Base-by-base conservation (phyloP, 2,329 filamentous ascomycete species). In the Xylariaceae sp. region DNA sequence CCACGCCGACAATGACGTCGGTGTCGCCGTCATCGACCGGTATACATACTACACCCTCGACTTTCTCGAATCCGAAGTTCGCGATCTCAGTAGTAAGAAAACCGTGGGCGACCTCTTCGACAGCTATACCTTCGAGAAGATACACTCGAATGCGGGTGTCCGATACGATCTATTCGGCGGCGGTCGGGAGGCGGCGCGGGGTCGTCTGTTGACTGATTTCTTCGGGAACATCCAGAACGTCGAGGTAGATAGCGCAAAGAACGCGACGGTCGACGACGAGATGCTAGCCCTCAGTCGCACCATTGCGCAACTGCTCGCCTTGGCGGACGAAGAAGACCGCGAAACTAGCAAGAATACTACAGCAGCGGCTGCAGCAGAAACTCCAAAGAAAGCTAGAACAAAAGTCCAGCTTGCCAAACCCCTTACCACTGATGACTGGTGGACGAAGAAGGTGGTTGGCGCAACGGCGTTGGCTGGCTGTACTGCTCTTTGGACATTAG, bases 1-100 rank as follows among this genome's bases (percentile, higher is more conserved):
- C 74, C 94, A 99, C 71, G 94, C 94, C 53, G 94, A 99, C 73
- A 95, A 92, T 72, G 94, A 99, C 68, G 91, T 99, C 35, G 94
- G 94, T 37, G 94, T 99, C 29, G 94, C 94, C 34, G 94, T 99
- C 61, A 99, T 99, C 69, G 94, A 99, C 71, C 87, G 94, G 58
- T 99, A 95, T 78, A 99, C 94, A 5, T 99, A 97, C 74, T 97
- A 96, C 75, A 96, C 96, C 67, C 83, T 99, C 51, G 94, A 99
- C 66, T 99, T 96, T 70, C 81, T 99, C 34, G 94, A 99, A 71
- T 88, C 84, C 2, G 86, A 95, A 66, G 89, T 97, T 56, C 86
- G 86, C 57, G 91, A 92, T 61, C 84, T 91, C 42, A 87, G 84
- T 67, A 91, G 86, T 62, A 94, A 96, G 70, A 86, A 91, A 73